phyloP scores from a whole-genome alignment of 768 basidiomycete species.

The Pleurotus sapidus region DNA sequence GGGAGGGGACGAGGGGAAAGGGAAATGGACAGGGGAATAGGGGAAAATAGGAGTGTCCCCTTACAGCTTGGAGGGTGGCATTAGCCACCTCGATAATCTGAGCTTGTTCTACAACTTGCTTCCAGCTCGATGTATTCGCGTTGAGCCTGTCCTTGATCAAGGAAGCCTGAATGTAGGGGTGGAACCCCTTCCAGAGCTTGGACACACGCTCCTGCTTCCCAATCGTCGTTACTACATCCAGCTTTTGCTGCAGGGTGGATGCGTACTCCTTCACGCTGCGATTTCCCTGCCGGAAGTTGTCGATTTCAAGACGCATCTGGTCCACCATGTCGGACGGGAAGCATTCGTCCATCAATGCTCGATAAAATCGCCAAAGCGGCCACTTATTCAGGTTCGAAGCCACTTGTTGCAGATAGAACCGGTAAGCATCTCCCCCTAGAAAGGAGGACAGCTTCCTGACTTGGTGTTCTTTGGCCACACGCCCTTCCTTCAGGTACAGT shows the following conservation, averaged over 20 bases:
- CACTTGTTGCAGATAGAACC: slow-evolving; percentile 28
- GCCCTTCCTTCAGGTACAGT: slow-evolving; percentile 20
- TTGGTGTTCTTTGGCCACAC: slow-evolving; percentile 8
- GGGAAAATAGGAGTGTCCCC: no score
- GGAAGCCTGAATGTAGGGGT: slow-evolving; percentile 18
- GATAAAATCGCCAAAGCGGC: slow-evolving; percentile 25
- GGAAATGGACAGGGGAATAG: no score
- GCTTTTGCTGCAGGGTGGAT: slow-evolving; percentile 28
- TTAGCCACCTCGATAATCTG: slow-evolving; percentile 26
- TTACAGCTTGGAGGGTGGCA: no score
- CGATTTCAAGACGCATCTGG: slow-evolving; percentile 15
- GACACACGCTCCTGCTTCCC: slow-evolving; percentile 23
- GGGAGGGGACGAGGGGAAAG: no score
- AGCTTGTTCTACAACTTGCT: slow-evolving; percentile 22
- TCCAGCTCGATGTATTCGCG: slow-evolving; percentile 18
- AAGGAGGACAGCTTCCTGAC: slow-evolving; percentile 23
- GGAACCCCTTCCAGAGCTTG: slow-evolving; percentile 30
- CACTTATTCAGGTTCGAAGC: slow-evolving; percentile 19
- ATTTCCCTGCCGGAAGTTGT: slow-evolving; percentile 17
- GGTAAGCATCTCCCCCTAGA: slow-evolving; percentile 25
- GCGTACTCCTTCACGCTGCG: slow-evolving; percentile 26
- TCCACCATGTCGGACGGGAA: slow-evolving; percentile 25
- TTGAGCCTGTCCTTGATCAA: slow-evolving; percentile 26
- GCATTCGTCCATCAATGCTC: slow-evolving; percentile 31
- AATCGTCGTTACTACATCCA: slow-evolving; percentile 24